Conservation (phyloP, 1,139 yeast species). For the Geotrichum fermentans region DNA sequence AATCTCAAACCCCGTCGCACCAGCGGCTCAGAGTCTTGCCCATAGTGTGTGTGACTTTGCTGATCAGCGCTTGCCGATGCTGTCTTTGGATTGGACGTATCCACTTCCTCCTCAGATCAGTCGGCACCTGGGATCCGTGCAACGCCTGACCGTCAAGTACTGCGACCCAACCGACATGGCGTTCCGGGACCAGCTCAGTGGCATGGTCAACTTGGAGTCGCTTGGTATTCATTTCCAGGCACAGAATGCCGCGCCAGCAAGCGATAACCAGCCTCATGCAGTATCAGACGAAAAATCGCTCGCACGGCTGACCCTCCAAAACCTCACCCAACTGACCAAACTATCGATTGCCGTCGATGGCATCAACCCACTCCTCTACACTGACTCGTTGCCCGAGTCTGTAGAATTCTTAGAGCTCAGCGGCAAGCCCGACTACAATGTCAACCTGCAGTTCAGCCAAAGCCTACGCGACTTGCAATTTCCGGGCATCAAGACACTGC, state of each 20-base stretch:
- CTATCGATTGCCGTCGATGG: neutral
- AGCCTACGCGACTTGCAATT: neutral
- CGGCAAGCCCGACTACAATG: neutral
- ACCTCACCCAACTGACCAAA: neutral
- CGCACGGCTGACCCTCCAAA: neutral
- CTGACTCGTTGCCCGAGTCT: neutral
- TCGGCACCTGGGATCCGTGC: neutral
- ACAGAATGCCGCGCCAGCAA: too few relatives aligned
- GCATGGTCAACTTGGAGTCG: neutral
- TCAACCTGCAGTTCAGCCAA: neutral
- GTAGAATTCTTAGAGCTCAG: neutral
- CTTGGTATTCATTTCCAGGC: neutral
- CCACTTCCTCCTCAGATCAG: neutral
- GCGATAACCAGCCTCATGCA: too few relatives aligned
- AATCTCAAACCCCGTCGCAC: neutral
- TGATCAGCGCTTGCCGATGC: neutral
- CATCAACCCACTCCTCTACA: neutral
- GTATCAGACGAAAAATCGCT: neutral
- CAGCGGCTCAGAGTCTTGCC: neutral
- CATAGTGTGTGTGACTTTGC: neutral
- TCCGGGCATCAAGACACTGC: neutral
- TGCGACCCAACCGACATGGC: neutral
- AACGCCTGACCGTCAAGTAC: neutral
- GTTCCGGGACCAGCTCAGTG: neutral
- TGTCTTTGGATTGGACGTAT: neutral